A percentile compares a stretch with the other conserved stretches of the same genome.
These are phyloP conservation scores for Taiozyma sp. DNA, from an alignment of 1,139 yeast genomes.

Conservation along the genomic window DNA sequence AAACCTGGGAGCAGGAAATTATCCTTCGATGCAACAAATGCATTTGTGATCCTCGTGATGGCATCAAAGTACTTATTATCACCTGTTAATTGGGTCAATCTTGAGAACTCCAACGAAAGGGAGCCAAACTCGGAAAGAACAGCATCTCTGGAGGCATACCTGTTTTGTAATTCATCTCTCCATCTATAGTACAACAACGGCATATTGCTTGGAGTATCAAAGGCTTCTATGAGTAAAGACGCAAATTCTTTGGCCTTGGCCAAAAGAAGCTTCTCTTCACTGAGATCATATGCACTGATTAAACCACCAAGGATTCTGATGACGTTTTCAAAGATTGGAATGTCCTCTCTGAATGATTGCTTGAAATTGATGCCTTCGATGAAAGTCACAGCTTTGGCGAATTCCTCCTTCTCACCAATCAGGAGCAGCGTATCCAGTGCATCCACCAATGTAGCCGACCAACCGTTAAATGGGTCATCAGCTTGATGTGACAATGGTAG, in stretches of 20 bases:
- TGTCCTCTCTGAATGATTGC: slow-evolving; percentile 32
- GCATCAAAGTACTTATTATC: slow-evolving; percentile 44
- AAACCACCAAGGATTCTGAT: slow-evolving; percentile 72
- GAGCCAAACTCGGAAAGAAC: slow-evolving; percentile 67
- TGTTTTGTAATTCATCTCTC: slow-evolving; percentile 40
- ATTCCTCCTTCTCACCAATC: slow-evolving; percentile 53
- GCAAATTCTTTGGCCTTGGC: slow-evolving; percentile 59
- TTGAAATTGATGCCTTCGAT: slow-evolving; percentile 50
- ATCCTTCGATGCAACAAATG: slow-evolving; percentile 30
- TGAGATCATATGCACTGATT: slow-evolving; percentile 61
- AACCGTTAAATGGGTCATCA: slow-evolving; percentile 38
- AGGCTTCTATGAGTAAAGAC: slow-evolving; percentile 61
- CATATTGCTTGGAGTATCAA: slow-evolving; percentile 62
- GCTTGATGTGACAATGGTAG: slow-evolving; percentile 31
- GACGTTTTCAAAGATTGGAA: slow-evolving; percentile 69
- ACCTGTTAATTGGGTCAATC: slow-evolving; percentile 61
- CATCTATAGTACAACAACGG: slow-evolving; percentile 64
- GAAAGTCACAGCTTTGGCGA: slow-evolving; percentile 44
- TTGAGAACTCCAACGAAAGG: slow-evolving; percentile 62
- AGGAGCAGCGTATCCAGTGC: slow-evolving; percentile 62
- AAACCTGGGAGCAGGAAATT: slow-evolving; percentile 34
- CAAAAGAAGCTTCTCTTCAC: slow-evolving; percentile 47
- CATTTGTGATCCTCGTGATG: slow-evolving; percentile 37
- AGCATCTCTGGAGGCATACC: slow-evolving; percentile 41
- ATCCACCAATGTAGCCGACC: slow-evolving; percentile 56